Conservation (phyloP, 2,329 filamentous ascomycete species). For the Neodidymelliopsis sp. region DNA sequence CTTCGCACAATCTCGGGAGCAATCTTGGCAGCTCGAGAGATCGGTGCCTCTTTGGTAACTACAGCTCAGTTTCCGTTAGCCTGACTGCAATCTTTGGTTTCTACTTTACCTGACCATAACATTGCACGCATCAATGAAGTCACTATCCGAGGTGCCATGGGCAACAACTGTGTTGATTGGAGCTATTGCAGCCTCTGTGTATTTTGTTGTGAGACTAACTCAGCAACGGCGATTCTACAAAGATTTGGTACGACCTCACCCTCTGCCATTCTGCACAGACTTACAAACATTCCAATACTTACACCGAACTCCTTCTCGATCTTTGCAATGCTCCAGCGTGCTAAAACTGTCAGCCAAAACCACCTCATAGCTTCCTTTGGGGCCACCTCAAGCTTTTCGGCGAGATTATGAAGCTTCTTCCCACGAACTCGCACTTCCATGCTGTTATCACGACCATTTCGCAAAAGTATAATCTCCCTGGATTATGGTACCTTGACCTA, state of each 20-base stretch:
- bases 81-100: no score
- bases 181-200: constrained; percentile 23
- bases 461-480: constrained; percentile 44
- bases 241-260: constrained; percentile 26
- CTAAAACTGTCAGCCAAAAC: constrained; percentile 42
- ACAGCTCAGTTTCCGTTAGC: no score
- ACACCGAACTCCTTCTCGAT: no score
- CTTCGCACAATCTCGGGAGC: no score
- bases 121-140: constrained; percentile 13
- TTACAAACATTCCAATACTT: background rate
- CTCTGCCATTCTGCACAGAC: background rate
- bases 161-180: constrained; percentile 17
- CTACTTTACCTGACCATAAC: no score
- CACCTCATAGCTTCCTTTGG: constrained; percentile 52
- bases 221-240: constrained; percentile 34
- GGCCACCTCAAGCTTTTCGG: constrained; percentile 52
- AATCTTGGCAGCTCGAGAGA: no score
- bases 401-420: constrained; percentile 43
- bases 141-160: constrained; percentile 20
- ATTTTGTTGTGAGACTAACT: constrained; percentile 28
- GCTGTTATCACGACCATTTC: constrained; percentile 43
- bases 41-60: no score
- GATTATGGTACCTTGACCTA: constrained; percentile 55
- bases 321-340: background rate
- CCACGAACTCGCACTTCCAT: constrained; percentile 48